Base-by-base conservation (phyloP, 768 basidiomycete genomes). In the Pisolithus tinctorius region DNA sequence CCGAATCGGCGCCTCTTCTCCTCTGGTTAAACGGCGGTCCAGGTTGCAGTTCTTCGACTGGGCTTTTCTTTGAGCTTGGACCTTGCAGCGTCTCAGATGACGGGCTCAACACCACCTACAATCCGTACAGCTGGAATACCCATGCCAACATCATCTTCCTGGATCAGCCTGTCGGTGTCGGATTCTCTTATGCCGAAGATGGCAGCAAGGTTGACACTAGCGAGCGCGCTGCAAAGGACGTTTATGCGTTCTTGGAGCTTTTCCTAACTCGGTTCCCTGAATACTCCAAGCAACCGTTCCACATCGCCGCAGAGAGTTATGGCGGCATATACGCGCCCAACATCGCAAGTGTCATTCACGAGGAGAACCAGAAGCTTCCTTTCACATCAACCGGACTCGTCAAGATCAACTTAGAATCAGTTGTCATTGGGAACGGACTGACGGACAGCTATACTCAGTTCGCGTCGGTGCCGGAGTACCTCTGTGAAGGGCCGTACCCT, bases 11-110 rank as follows among this genome's bases (percentile, higher is more conserved):
- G 6, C 94, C 93, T 4, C 76, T 97, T 2, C 76, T 94, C 8
- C 74, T 96, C 44, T 96, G 94, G 94, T 73, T 91, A n/a, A 91
- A 90, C 56, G 89, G 89, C 31, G 85, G 86, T 11, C 83, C 82
- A 20, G 80, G 83, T 8, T 83, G 82, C 69, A 83, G 80, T 49
- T 86, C 83, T 7, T 81, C 84, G 9, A 87, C 89, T 1, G 94
- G 94, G 9, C 78, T 96, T 23, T 74, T 98, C 14, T 91, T 95
- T 58, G 93, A 97, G 63, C 82, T 95, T 20, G 95, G 95, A 0
- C 93, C 95, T 0, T 97, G 95, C 69, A 70, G 69, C 29, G 75
- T 97, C 54, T 70, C 77, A 16, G 70, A 90, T 40, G 73, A 82
- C 1, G 91, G 92, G 31, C 70, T 71, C 53, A 85, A 83, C 69